Evolutionary conservation across 2,329 filamentous ascomycete species (phyloP), one percentile per base, ranked within the genome.

Genomic region (Coleophoma cylindrospora): DNA sequence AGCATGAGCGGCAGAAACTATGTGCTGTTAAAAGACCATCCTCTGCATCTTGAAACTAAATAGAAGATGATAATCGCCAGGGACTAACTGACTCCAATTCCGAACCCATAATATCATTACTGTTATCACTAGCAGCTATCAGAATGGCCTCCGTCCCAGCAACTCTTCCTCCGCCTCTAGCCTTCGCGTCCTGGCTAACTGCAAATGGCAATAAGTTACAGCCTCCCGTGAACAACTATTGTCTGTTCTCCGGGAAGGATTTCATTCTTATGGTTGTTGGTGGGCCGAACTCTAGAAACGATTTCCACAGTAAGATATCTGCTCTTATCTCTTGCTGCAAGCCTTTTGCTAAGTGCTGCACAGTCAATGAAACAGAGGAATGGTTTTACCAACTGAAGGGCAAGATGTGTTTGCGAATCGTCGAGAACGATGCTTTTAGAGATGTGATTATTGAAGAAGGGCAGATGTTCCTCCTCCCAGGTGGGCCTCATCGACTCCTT

Each of bases 351-450:
- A 22, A n/a, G 21, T 4, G 15, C 2, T 4, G 33, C 6, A 38
- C 40, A 54, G 50, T 96, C 79, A 96, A 96, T 76, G 74, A 83
- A 61, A 96, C 91, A 1, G 84, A 91, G 12, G 91, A 96, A 68
- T 96, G 91, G 84, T 96, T 96, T 81, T 96, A 94, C 77, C 91
- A 96, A 70, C 82, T 95, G 78, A 84, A 84, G 62, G 91, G 91
- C 57, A 83, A 84, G 59, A 95, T 96, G 91, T 76, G 91, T 51
- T 85, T 96, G 62, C 94, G 92, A 66, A 86, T 91, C 15, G 87
- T 96, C 53, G 89, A 95, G 63, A 68, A 74, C 54, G 66, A 76
- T 66, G 51, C 71, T 44, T 95, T 95, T 70, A 79, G 83, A 55
- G 91, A 96, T 70, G 80, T 96, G 56, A 76, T 89, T 65, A 95